Evolutionary conservation across 805 yeast species (phyloP).

Genomic region (Lachancea sp.): DNA sequence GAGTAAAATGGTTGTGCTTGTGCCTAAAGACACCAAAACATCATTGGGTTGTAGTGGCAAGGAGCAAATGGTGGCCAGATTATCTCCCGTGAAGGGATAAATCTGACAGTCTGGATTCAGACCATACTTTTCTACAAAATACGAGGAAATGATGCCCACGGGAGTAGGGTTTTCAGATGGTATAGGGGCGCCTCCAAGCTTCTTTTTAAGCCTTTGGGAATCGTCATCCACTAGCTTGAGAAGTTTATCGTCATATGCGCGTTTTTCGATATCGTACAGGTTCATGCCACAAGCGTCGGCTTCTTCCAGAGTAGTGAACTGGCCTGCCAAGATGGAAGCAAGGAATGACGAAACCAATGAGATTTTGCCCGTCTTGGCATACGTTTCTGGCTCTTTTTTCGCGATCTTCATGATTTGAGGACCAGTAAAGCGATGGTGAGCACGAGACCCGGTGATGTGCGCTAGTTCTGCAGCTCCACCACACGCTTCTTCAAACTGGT

Average conservation of each 20-base stretch:
- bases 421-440: constrained; percentile 87
- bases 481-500: constrained; percentile 49
- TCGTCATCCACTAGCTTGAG: constrained; percentile 36
- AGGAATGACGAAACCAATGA: constrained; percentile 74
- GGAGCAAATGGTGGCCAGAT: constrained; percentile 79
- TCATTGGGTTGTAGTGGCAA: constrained; percentile 73
- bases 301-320: constrained; percentile 60
- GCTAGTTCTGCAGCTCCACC: constrained; percentile 61
- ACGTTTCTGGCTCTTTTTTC: constrained; percentile 44
- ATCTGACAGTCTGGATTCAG: constrained; percentile 51
- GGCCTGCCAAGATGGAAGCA: constrained; percentile 63
- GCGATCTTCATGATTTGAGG: constrained; percentile 78
- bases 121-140: constrained; percentile 61
- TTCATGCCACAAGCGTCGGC: constrained; percentile 95
- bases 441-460: constrained; percentile 70
- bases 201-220: constrained; percentile 31
- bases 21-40: constrained; percentile 75
- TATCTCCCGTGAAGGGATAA: constrained; percentile 84
- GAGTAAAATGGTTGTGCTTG: constrained; percentile 82
- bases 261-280: constrained; percentile 60
- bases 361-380: constrained; percentile 52
- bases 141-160: constrained; percentile 47
- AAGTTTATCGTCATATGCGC: constrained; percentile 50
- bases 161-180: constrained; percentile 40
- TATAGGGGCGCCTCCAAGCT: constrained; percentile 34